Base-by-base conservation (phyloP, 2,329 filamentous ascomycete species). In the Passalora sequoiae region DNA sequence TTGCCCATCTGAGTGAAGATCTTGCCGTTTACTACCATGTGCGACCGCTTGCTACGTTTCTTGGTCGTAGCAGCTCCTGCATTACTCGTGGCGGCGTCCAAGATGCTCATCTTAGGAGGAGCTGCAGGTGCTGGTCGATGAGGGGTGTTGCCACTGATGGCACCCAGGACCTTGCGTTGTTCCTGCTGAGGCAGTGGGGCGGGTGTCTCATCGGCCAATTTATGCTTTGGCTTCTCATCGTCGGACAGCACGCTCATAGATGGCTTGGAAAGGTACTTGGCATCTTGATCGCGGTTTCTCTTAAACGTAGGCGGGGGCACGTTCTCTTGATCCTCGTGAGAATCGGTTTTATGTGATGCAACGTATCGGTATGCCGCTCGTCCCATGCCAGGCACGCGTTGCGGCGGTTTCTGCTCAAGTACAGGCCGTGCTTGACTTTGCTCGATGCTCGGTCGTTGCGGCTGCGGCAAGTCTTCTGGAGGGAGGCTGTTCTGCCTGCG, bases 71-170 rank as follows among this genome's bases (percentile, higher is more conserved):
- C 81, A 19, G 88, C 86, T 10, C 89, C 89, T 3, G 85, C 88
- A 8, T 82, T 83, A 1, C 84, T 80, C 1, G 91, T 96, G 2
- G 89, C 91, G 3, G 89, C 84, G 54, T 97, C 89, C n/a, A 96
- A 70, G 6, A 95, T 84, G 1, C 86, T 92, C 91, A 97, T 97
- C 66, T 96, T 97, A 1, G 92, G 91, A 6, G 89, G 89, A 2
- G 91, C 91, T 13, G 73, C 67, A 2, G 83, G 84, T 1, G 87
- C 87, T 16, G 84, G 77, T 54, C 89, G 75, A 58, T 80, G 84
- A 8, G 89, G 89, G 3, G 88, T 95, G 58, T 84, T 84, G 45
- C 71, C 75, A 56, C 74, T 80, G 48, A 77, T 70, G 5, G 68
- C 64, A 10, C 73, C 73, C 6, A 83, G 64, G 10, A 71, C 43